These are phyloP conservation scores for Clavariopsis aquatica DNA, from an alignment of 495 filamentous ascomycete genomes.

Conservation along the genomic window DNA sequence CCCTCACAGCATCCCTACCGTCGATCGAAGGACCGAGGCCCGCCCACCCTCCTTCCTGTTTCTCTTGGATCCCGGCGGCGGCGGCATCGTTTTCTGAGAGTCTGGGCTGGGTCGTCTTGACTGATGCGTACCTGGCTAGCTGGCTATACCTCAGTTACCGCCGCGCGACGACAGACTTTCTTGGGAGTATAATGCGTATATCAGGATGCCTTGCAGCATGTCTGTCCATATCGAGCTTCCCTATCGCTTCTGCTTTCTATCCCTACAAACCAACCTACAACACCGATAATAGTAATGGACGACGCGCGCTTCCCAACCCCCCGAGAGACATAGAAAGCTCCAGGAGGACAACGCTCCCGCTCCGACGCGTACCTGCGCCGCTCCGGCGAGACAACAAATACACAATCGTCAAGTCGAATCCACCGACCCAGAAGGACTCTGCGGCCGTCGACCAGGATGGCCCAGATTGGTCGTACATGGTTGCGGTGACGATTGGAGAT, in stretches of 20 bases:
- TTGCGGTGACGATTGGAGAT: slow-evolving; percentile 66
- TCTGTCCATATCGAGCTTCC: slow-evolving; percentile 20
- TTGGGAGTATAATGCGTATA: slow-evolving; percentile 28
- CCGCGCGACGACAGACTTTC: neutral
- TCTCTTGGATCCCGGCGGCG: neutral
- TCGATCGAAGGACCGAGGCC: neutral
- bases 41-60: neutral
- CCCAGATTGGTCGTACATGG: slow-evolving; percentile 76
- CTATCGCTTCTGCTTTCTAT: slow-evolving; percentile 25
- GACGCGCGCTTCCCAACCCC: neutral
- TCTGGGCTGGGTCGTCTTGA: slow-evolving; percentile 20
- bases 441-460: slow-evolving; percentile 73
- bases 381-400: slow-evolving; percentile 48
- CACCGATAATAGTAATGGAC: neutral
- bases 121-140: slow-evolving; percentile 22
- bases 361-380: slow-evolving; percentile 23
- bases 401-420: slow-evolving; percentile 56
- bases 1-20: slow-evolving; percentile 7
- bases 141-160: neutral
- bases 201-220: slow-evolving; percentile 14
- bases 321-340: neutral
- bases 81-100: neutral
- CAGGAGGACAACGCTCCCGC: slow-evolving; percentile 17
- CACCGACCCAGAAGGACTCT: slow-evolving; percentile 58
- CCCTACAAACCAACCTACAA: slow-evolving; percentile 23